phyloP scores from a whole-genome alignment of 352 stramenopile species.

The Phytophthora hybrid region DNA sequence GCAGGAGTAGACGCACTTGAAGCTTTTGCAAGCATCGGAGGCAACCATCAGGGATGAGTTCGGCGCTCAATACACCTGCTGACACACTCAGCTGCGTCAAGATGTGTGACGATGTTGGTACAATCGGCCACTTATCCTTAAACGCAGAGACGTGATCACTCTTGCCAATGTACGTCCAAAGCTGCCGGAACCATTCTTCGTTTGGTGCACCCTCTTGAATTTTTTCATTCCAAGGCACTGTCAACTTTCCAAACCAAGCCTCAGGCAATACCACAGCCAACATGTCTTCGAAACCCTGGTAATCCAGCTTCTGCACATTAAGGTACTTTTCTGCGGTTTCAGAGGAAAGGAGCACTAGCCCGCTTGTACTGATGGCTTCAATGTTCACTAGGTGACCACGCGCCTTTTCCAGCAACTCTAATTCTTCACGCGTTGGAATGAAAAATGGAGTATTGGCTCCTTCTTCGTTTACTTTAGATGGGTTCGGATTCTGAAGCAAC shows the following conservation, averaged over 20 bases:
- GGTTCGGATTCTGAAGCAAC: constrained; percentile 67
- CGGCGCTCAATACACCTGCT: constrained; percentile 59
- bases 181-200: constrained; percentile 65
- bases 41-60: constrained; percentile 59
- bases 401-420: constrained; percentile 51
- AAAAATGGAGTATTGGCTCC: constrained; percentile 41
- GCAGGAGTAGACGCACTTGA: constrained; percentile 60
- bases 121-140: constrained; percentile 75
- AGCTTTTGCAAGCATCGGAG: constrained; percentile 56
- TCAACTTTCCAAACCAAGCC: constrained; percentile 51
- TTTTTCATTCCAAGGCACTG: constrained; percentile 33
- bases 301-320: constrained; percentile 64
- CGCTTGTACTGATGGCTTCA: constrained; percentile 39
- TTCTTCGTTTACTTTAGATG: constrained; percentile 36
- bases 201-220: constrained; percentile 24
- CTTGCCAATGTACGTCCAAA: constrained; percentile 70
- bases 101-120: constrained; percentile 58
- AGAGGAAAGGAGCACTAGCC: constrained; percentile 47
- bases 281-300: constrained; percentile 64
- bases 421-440: constrained; percentile 56
- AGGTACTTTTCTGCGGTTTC: constrained; percentile 36
- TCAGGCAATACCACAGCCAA: constrained; percentile 55
- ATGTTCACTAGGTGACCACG: constrained; percentile 51
- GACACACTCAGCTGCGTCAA: constrained; percentile 51
- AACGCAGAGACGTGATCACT: constrained; percentile 52